Base-by-base conservation (phyloP, 140 eudicot species). In the Erigeron philadelphicus region DNA sequence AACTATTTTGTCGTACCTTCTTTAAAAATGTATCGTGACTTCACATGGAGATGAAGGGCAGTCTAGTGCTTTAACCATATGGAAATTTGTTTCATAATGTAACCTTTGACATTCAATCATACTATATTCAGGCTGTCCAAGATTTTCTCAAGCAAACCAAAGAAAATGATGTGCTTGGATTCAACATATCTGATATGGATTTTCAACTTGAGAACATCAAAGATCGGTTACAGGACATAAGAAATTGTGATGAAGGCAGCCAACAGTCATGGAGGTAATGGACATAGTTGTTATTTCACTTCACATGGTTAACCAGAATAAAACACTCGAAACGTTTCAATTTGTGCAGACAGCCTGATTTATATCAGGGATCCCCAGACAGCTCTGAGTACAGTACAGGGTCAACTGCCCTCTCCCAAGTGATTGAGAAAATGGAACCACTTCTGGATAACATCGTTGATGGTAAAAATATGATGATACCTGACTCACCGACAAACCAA, bases 301-400 rank as follows among this genome's bases (percentile, higher is more conserved):
- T 45, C 50, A 23, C 35, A 64, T 31, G 21, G 25, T 47, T 52
- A 63, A 55, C 41, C 52, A 31, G 13, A 41, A 42, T 4, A 10
- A 42, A 46, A 49, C 45, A 45, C 45, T 73, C 38, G 41, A 53
- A 55, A 54, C 35, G 2, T 43, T n/a, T 47, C 38, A 31, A 23
- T 71, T 47, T 64, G 12, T 85, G 78, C 95, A 92, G 98, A 85
- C 85, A 83, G 55, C 83, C 89, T 38, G 94, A 84, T 64, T 44
- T 85, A 45, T 87, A 83, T 74, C 89, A 81, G 55, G 83, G 85
- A 46, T 89, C 99, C 40, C 94, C 95, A 17, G 85, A 84, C 70
- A 87, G 95, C 83, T 94, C 99, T 0, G 99, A 94, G 54, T 90
- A 87, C 72, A 94, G 99, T 70, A 82, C 95, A 54, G 99, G 99